Percentiles rank a stretch among this genome's conserved stretches.
phyloP scores from a whole-genome alignment of 805 yeast genomes.

The Candida coquimbonensis region DNA sequence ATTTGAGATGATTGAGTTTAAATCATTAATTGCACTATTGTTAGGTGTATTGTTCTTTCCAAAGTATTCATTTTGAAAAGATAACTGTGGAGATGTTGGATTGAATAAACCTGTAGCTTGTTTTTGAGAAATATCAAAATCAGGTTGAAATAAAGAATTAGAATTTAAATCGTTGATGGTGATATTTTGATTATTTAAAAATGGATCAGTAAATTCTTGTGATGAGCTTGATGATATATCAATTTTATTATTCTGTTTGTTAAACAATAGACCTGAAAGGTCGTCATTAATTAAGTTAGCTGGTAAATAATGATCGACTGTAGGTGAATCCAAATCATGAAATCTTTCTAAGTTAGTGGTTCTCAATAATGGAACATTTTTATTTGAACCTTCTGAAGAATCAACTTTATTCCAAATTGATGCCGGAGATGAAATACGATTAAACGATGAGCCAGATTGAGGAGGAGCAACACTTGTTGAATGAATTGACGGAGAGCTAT shows the following conservation, averaged over 20 bases:
- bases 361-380: not conserved
- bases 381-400: not conserved
- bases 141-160: constrained; percentile 15
- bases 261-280: constrained; percentile 9
- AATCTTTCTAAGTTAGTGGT: not conserved
- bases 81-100: constrained; percentile 9
- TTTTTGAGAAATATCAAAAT: constrained; percentile 15
- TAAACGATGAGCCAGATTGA: not conserved
- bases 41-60: constrained; percentile 20
- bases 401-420: constrained; percentile 5
- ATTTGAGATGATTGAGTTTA: constrained; percentile 19
- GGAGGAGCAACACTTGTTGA: not conserved
- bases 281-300: constrained; percentile 26
- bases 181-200: constrained; percentile 1
- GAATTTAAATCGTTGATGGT: constrained; percentile 11
- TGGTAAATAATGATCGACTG: constrained; percentile 30
- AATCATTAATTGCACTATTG: constrained; percentile 12
- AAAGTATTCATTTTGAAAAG: constrained; percentile 11
- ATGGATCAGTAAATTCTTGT: not conserved
- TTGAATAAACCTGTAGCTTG: constrained; percentile 2
- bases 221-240: constrained; percentile 1
- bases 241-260: not conserved
- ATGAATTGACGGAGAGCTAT: constrained; percentile 10
- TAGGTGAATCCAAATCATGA: constrained; percentile 25
- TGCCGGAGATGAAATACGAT: not conserved